Evolutionary conservation across 306 rosid species (phyloP), one percentile per base, ranked within the genome.

Genomic region (Quillaja saponaria): DNA sequence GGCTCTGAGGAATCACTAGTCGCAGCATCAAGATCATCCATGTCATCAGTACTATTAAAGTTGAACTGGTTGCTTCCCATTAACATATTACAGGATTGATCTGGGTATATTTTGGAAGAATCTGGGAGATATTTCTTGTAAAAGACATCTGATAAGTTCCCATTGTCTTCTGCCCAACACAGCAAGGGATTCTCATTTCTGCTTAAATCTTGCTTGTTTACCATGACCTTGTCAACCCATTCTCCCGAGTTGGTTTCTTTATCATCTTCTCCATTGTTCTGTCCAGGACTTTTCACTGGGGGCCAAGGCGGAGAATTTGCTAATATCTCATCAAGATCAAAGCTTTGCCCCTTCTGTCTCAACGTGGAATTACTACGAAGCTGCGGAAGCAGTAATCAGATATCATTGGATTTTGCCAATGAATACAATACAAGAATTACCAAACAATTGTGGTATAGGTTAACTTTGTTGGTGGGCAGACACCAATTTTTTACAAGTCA

Each of bases 211-310:
- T 45, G 95, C 72, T 86, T 91, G 90, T 91, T 91, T 63, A 91
- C 97, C 97, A 91, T 91, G 35, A 91, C 98, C 74, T 91, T 91
- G 66, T 91, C 98, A 34, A 91, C 90, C 98, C 98, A 91, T 39
- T 88, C 92, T 8, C 92, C 96, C 0, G 82, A 66, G 62, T 74
- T 81, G 48, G 55, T 68, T 68, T 88, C 97, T 68, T 49, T 85
- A 48, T 87, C 96, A n/a, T 91, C 95, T 44, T 91, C 97, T 46
- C 66, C 69, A 39, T 57, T 68, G 81, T 66, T 78, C 74, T 78
- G 84, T 63, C 77, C 81, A 47, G 85, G 88, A 73, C 80, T 70
- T 19, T 71, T 84, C 49, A 79, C 87, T 0, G 95, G 96, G 18
- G 95, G 96, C 96, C 96, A 91, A 33, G 90, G 87, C 39, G 98